Evolutionary conservation across 352 stramenopile genomes (phyloP).

Genomic region (Pythium brassicae): DNA sequence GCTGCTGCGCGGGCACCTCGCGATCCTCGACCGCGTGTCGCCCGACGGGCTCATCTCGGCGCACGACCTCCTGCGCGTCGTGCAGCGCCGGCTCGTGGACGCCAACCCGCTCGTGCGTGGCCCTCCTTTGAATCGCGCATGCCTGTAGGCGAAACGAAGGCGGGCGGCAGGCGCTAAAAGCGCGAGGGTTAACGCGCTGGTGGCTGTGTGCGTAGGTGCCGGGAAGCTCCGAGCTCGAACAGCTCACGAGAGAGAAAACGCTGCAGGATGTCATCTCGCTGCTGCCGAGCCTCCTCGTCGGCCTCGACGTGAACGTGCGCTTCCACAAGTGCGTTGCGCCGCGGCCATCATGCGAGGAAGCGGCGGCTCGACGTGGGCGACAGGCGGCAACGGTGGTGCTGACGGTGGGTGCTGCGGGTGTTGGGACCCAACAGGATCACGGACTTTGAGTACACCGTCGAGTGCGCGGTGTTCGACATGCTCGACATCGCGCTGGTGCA

Average conservation of each 20-base stretch:
- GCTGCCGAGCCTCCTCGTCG: conserved; percentile 92
- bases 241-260: conserved; percentile 78
- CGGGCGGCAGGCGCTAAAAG: too few species aligned
- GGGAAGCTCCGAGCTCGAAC: conserved; percentile 43
- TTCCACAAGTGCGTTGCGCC: conserved; percentile 84
- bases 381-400: background rate
- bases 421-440: conserved; percentile 55
- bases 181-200: background rate
- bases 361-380: background rate
- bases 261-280: conserved; percentile 88
- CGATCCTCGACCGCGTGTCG: conserved; percentile 55
- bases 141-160: too few species aligned
- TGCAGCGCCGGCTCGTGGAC: conserved; percentile 85
- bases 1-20: conserved; percentile 88
- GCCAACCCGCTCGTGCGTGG: conserved; percentile 63
- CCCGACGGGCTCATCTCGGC: conserved; percentile 80
- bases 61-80: conserved; percentile 87
- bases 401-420: conserved; percentile 2
- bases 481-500: conserved; percentile 95
- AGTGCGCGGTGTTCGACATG: conserved; percentile 95
- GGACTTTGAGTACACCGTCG: conserved; percentile 95
- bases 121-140: background rate
- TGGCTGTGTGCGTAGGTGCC: conserved; percentile 23
- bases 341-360: too few species aligned
- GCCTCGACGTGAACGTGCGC: conserved; percentile 97